These are phyloP conservation scores for Xylaria acuta DNA, from an alignment of 495 filamentous ascomycete genomes.

Conservation along the genomic window DNA sequence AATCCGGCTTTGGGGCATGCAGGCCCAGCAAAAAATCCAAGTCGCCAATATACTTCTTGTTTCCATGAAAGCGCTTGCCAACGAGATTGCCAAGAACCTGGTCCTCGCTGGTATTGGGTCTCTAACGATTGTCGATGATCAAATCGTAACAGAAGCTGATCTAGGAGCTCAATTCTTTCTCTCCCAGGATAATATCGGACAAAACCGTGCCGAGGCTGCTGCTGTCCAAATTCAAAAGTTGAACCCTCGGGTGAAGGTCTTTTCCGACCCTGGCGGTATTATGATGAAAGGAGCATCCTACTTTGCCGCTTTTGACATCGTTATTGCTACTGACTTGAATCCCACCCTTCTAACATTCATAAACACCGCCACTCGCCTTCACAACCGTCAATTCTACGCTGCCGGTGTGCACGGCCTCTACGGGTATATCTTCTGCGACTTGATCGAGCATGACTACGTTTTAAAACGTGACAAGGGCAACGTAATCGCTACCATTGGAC, in stretches of 20 bases:
- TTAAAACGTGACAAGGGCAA: constrained; percentile 86
- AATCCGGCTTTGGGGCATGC: constrained; percentile 96
- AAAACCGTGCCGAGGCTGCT: constrained; percentile 85
- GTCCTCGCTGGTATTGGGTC: constrained; percentile 93
- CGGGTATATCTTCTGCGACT: constrained; percentile 92
- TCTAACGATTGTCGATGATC: constrained; percentile 86
- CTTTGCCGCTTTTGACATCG: constrained; percentile 79
- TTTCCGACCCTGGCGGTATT: constrained; percentile 70
- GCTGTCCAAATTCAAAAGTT: constrained; percentile 77
- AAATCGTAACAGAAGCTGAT: constrained; percentile 77
- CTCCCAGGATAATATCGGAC: constrained; percentile 70
- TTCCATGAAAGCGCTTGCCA: constrained; percentile 85
- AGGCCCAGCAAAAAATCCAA: constrained; percentile 89
- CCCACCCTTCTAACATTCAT: constrained; percentile 73
- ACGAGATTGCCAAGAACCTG: constrained; percentile 97
- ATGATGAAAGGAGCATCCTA: constrained; percentile 68
- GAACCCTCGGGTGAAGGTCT: constrained; percentile 86
- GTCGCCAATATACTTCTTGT: constrained; percentile 90
- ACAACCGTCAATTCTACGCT: constrained; percentile 83
- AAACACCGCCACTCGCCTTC: constrained; percentile 81
- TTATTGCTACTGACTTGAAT: constrained; percentile 90
- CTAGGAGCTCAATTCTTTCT: constrained; percentile 90
- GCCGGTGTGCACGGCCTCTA: constrained; percentile 88
- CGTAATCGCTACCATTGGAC: constrained; percentile 62
- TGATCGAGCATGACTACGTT: constrained; percentile 86